Conservation (phyloP, 441 rosid genomes). For the Erodium texanum region DNA sequence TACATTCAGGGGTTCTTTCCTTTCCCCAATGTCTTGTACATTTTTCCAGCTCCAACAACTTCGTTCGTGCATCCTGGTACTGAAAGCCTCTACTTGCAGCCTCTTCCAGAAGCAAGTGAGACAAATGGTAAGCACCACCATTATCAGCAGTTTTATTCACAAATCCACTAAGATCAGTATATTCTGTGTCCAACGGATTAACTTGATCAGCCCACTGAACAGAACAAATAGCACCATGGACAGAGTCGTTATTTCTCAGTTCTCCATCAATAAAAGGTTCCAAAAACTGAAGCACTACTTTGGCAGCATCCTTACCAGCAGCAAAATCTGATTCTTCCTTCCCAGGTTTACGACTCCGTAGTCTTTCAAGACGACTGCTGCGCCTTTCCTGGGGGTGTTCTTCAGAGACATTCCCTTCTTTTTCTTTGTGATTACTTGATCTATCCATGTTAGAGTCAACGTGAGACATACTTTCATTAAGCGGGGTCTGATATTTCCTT, state of each 20-base stretch:
- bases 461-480: constrained; percentile 33
- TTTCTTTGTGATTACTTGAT: constrained; percentile 38
- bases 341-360: constrained; percentile 88
- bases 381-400: constrained; percentile 96
- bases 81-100: constrained; percentile 37
- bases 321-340: constrained; percentile 76
- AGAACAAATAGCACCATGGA: constrained; percentile 28
- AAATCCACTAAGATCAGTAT: constrained; percentile 41
- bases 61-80: constrained; percentile 46
- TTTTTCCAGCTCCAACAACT: constrained; percentile 78
- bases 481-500: constrained; percentile 31
- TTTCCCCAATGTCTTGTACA: constrained; percentile 77
- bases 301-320: constrained; percentile 50
- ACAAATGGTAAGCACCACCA: constrained; percentile 81
- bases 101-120: constrained; percentile 82
- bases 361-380: constrained; percentile 94
- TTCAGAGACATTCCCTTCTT: constrained; percentile 39
- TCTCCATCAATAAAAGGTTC: constrained; percentile 53
- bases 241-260: constrained; percentile 30
- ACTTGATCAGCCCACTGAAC: constrained; percentile 30
- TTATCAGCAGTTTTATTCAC: constrained; percentile 61
- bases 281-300: constrained; percentile 57
- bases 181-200: constrained; percentile 41
- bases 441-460: constrained; percentile 42
- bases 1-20: constrained; percentile 80